phyloP scores from a whole-genome alignment of 768 basidiomycete species.

The Megacollybia marginata region DNA sequence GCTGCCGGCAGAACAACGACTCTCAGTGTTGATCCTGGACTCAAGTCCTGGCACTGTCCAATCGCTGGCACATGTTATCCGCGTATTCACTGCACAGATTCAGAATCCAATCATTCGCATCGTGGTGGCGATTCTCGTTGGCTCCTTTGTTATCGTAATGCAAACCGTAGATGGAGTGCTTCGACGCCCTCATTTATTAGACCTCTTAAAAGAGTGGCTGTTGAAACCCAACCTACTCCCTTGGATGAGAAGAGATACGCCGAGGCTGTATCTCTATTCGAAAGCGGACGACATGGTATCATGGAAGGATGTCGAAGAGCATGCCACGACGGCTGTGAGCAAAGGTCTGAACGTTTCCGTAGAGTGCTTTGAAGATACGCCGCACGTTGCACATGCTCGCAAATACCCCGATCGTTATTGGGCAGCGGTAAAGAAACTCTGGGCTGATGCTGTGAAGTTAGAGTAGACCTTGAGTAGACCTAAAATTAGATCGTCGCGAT shows the following conservation, averaged over 20 bases:
- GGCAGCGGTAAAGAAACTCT: background rate
- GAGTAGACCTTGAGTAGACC: no score
- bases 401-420: background rate
- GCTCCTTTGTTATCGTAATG: background rate
- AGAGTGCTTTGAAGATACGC: background rate
- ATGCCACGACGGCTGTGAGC: background rate
- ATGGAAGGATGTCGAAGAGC: background rate
- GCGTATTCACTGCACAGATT: background rate
- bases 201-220: background rate
- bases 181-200: background rate
- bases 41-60: constrained; percentile 1
- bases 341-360: background rate
- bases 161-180: background rate
- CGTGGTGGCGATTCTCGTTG: background rate
- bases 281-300: background rate
- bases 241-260: background rate
- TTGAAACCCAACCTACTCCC: background rate
- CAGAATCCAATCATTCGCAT: constrained; percentile 4
- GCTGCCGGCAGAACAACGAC: no score
- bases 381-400: background rate
- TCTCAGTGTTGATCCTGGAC: background rate
- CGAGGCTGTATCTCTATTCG: background rate
- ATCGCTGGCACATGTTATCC: background rate
- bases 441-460: no score
- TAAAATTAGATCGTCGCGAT: no score